These are phyloP conservation scores for Lathyrus sativus DNA, from an alignment of 306 rosid genomes.

Conservation along the genomic window DNA sequence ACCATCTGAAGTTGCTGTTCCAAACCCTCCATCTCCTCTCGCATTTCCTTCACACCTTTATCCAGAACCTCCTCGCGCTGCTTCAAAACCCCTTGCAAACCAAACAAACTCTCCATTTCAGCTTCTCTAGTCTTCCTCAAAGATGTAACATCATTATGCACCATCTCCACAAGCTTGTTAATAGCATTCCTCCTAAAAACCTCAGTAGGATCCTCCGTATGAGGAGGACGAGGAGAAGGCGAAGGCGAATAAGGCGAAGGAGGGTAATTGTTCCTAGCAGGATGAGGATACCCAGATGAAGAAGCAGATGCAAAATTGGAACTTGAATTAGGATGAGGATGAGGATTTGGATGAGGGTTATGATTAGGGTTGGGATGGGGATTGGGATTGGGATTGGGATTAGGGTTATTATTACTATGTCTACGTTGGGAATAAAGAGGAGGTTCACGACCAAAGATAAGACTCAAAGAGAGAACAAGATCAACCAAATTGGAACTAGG, in stretches of 20 bases:
- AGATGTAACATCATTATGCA: constrained; percentile 53
- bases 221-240: constrained; percentile 37
- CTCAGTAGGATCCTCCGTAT: constrained; percentile 72
- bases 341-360: too few species aligned
- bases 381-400: constrained; percentile 15
- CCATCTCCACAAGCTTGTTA: constrained; percentile 77
- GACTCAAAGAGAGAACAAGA: constrained; percentile 54
- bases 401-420: constrained; percentile 32
- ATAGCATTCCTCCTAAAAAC: constrained; percentile 65
- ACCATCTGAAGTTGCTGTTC: constrained; percentile 94
- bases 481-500: constrained; percentile 78
- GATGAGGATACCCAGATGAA: constrained; percentile 49
- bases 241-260: constrained; percentile 61
- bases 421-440: constrained; percentile 86
- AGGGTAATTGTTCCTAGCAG: constrained; percentile 63
- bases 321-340: constrained; percentile 20
- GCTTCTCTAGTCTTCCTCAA: constrained; percentile 68
- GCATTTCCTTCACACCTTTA: constrained; percentile 72
- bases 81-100: constrained; percentile 63
- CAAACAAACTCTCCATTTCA: constrained; percentile 75
- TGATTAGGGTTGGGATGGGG: background rate
- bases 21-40: constrained; percentile 76
- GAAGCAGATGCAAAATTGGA: constrained; percentile 31
- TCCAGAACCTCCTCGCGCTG: constrained; percentile 61
- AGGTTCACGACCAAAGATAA: constrained; percentile 69